Base-by-base conservation (phyloP, 208 protist species). In the Crithidia mellificae region DNA sequence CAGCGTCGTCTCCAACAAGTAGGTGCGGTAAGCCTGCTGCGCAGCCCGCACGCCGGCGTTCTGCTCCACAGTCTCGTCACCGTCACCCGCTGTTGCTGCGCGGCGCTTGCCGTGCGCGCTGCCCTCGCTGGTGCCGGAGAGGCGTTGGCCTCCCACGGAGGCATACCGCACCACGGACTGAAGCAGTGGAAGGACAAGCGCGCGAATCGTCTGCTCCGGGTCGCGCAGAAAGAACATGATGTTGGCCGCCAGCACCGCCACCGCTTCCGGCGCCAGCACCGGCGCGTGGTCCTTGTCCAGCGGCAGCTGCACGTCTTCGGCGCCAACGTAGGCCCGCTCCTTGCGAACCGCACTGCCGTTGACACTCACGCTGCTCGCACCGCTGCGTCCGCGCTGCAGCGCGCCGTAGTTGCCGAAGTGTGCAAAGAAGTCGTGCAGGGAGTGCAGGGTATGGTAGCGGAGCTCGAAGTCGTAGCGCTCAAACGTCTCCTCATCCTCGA, bases 391-490 rank as follows among this genome's bases (percentile, higher is more conserved):
- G 4, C 59, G 65, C 7, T 62, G 68, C 19, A 69, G 55, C 14
- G 80, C 80, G 49, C 73, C 80, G 64, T 85, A 84, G 69, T 87
- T 87, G 44, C 86, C 83, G 50, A 88, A 81, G 67, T 88, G 81
- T n/a, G 50, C 20, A 67, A 96, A 94, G 78, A 94, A 93, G 47
- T 81, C 65, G 52, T 76, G 63, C 38, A 96, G 78, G 6, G 88
- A 82, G 65, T 87, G 80, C 38, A 93, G 84, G 15, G 87, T 91
- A 70, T 96, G 88, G 67, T 86, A 96, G 61, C 91, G 86, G 22
- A 90, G 77, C 32, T 94, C 91, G 68, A 90, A 96, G 66, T 96
- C 88, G 80, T 96, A 96, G 32, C 72, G 77, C 38, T 87, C 81
- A 17, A 90, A 70, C 5, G 67, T 56, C 15, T 61, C 74, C 63